Conservation (phyloP, 2,329 filamentous ascomycete species). For the Elsinoe necatrix region DNA sequence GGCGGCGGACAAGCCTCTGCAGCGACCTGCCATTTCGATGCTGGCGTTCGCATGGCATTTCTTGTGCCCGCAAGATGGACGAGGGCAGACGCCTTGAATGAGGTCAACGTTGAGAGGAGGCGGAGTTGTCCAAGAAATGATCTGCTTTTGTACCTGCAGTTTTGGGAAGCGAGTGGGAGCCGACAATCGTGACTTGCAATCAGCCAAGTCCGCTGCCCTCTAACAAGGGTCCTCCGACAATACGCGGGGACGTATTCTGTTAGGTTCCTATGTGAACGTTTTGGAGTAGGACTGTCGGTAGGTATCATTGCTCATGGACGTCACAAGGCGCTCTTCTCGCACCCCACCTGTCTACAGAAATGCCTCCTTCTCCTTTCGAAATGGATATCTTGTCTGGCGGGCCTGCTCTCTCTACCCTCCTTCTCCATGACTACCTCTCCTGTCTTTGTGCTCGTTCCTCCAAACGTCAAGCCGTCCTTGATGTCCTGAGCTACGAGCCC, state of each 20-base stretch:
- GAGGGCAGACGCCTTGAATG: background rate
- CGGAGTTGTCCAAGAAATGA: constrained; percentile 12
- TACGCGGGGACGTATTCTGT: background rate
- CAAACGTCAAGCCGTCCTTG: background rate
- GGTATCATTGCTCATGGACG: background rate
- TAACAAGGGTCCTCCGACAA: background rate
- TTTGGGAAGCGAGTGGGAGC: background rate
- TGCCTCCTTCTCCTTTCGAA: constrained; percentile 13
- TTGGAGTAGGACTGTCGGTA: no score
- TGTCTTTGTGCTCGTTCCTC: constrained; percentile 1
- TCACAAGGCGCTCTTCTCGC: constrained; percentile 14
- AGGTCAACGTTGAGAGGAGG: constrained; percentile 5
- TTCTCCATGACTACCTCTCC: constrained; percentile 10
- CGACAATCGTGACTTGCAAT: background rate
- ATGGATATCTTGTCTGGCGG: constrained; percentile 11
- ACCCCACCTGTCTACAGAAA: constrained; percentile 11
- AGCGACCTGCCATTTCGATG: constrained; percentile 5
- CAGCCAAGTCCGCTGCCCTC: background rate
- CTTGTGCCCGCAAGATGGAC: background rate
- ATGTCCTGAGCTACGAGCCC: background rate
- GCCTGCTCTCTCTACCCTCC: constrained; percentile 14
- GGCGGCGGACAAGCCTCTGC: background rate
- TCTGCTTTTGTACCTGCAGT: background rate
- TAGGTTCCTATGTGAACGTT: no score
- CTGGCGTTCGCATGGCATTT: constrained; percentile 8